A percentile compares a stretch with the other conserved stretches of the same genome.
Conservation (phyloP, 75 land plant genomes). For the Pinus tabuliformis region DNA sequence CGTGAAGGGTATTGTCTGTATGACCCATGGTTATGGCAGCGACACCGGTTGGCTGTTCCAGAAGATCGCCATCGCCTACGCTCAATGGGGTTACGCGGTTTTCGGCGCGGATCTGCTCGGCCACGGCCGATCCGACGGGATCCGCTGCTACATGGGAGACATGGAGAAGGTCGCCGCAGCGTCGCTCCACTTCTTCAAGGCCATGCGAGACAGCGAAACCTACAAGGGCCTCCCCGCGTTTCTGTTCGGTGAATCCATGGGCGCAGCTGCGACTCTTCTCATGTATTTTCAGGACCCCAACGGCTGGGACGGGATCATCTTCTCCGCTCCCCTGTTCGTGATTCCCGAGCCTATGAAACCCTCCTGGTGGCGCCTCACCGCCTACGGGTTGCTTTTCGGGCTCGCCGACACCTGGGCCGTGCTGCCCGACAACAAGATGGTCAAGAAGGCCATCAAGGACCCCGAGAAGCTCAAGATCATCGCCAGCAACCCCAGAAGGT, state of each 20-base stretch:
- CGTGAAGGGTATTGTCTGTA: constrained; percentile 65
- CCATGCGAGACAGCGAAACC: constrained; percentile 35
- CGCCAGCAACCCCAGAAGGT: constrained; percentile 70
- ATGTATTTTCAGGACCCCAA: constrained; percentile 69
- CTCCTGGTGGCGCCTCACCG: constrained; percentile 48
- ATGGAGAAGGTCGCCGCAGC: constrained; percentile 64
- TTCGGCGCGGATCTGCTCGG: constrained; percentile 86
- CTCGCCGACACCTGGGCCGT: constrained; percentile 81
- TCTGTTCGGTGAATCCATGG: constrained; percentile 92
- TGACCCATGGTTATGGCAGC: constrained; percentile 93
- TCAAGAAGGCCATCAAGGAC: constrained; percentile 72
- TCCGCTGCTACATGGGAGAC: constrained; percentile 74
- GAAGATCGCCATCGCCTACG: constrained; percentile 61
- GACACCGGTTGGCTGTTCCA: constrained; percentile 93
- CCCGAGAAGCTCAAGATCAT: constrained; percentile 61
- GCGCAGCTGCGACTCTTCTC: constrained; percentile 68
- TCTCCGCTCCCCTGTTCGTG: constrained; percentile 84
- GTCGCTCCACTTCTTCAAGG: constrained; percentile 50
- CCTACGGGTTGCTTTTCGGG: constrained; percentile 69
- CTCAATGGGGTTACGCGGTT: constrained; percentile 83
- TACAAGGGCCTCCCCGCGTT: constrained; percentile 61
- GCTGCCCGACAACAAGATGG: constrained; percentile 78
- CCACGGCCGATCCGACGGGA: constrained; percentile 88
- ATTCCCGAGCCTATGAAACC: constrained; percentile 81
- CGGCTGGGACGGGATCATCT: constrained; percentile 77